Percentiles rank a stretch among this genome's conserved stretches.
Conservation (phyloP, 768 basidiomycete genomes). For the Podaxis sp. region DNA sequence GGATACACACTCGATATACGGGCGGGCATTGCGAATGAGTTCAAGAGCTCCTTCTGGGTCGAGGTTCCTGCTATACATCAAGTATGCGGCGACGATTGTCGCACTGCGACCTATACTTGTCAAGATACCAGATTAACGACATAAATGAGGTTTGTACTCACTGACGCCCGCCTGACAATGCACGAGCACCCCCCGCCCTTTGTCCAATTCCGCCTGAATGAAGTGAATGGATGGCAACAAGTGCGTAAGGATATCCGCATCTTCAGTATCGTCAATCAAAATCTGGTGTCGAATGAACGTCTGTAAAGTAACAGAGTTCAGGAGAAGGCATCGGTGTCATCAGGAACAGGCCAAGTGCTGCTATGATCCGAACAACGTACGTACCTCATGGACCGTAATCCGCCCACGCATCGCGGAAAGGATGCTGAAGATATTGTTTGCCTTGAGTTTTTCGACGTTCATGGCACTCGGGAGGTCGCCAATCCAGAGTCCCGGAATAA, state of each 20-base stretch:
- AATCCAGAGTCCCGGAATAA: conserved; percentile 81
- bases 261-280: conserved; percentile 70
- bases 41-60: conserved; percentile 64
- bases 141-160: conserved; percentile 36
- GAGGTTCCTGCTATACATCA: conserved; percentile 71
- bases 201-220: conserved; percentile 76
- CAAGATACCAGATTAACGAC: not conserved
- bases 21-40: conserved; percentile 63
- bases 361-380: conserved; percentile 15
- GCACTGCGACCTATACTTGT: conserved; percentile 67
- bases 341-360: not conserved
- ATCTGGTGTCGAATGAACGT: conserved; percentile 81
- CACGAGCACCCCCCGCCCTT: conserved; percentile 75
- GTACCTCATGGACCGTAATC: conserved; percentile 63
- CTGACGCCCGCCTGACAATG: conserved; percentile 92
- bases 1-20: conserved; percentile 61
- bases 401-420: conserved; percentile 72
- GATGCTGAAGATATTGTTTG: conserved; percentile 74
- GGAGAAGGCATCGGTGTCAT: not conserved
- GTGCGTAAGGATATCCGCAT: conserved; percentile 77
- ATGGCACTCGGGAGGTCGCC: conserved; percentile 75
- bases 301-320: conserved; percentile 33
- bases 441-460: conserved; percentile 56
- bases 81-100: conserved; percentile 83
- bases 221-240: conserved; percentile 79